Base-by-base conservation (phyloP, 2,329 filamentous ascomycete species). In the Diaporthe caulivora region DNA sequence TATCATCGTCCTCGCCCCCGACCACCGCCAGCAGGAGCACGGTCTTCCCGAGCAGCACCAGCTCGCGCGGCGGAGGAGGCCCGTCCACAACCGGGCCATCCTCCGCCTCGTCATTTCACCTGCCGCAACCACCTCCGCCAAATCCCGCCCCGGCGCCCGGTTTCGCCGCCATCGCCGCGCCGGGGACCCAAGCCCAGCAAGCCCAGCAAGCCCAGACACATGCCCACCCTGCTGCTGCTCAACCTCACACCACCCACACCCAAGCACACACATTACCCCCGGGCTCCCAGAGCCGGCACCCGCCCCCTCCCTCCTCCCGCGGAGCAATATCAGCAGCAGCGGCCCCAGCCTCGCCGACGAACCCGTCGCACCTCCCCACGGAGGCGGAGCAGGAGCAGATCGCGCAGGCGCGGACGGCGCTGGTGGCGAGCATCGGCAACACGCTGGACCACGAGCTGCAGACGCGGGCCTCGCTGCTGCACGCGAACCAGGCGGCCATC, bases 361-460 rank as follows among this genome's bases (percentile, higher is more conserved):
- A 81, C 17, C 81, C 82, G 58, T 80, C 82, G 5, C 83, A 81
- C 64, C 82, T 86, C 15, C 85, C 85, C 2, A 82, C 85, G 3
- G 78, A 82, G 60, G 81, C 84, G 68, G 83, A 86, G 67, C 83
- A 86, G 78, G 83, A 83, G 9, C 85, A 87, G 78, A 85, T 91
- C 26, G 81, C 86, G 64, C 87, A 91, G 79, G 90, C 91, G 51
- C 89, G 90, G 76, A 81, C 84, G 40, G 90, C 89, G 11, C 85
- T 92, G 69, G 85, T 91, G 44, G 91, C 90, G 29, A 89, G 88
- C 60, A 87, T 95, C 69, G 92, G 92, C 78, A 92, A 93, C 80
- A 89, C 92, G 77, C 87, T 95, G 77, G 92, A 95, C 84, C 84
- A 87, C 58, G 89, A 93, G 79, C 88, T 95, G 65, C 89, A 90